Conservation (phyloP, 441 rosid genomes). For the Macaranga tanarius region DNA sequence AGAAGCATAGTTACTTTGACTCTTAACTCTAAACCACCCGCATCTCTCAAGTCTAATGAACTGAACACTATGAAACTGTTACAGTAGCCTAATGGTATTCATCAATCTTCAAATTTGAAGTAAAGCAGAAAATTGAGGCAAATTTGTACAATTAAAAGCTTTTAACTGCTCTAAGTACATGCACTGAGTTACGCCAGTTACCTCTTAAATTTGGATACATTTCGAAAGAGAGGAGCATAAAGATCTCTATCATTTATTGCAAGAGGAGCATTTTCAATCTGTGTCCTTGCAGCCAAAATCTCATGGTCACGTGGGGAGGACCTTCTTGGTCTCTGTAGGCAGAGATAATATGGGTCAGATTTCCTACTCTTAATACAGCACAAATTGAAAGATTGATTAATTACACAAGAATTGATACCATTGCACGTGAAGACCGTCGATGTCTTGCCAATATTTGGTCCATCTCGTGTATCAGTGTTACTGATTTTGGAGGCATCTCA, state of each 20-base stretch:
- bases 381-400: slow-evolving; percentile 8
- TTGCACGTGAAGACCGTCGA: slow-evolving; percentile 66
- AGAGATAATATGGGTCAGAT: slow-evolving; percentile 20
- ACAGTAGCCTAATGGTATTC: slow-evolving; percentile 1
- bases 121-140: not conserved
- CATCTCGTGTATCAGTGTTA: slow-evolving; percentile 73
- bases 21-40: not conserved
- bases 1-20: not conserved
- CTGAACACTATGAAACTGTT: not conserved
- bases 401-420: slow-evolving; percentile 41
- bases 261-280: slow-evolving; percentile 64
- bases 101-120: not conserved
- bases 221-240: slow-evolving; percentile 74
- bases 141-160: slow-evolving; percentile 7
- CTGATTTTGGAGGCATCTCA: slow-evolving; percentile 79
- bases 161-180: not conserved
- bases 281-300: slow-evolving; percentile 57
- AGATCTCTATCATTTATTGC: slow-evolving; percentile 52
- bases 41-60: not conserved
- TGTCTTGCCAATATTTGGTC: slow-evolving; percentile 43
- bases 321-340: slow-evolving; percentile 79
- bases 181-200: slow-evolving; percentile 9
- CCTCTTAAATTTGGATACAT: slow-evolving; percentile 89
- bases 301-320: slow-evolving; percentile 70
- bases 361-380: slow-evolving; percentile 17